Base-by-base conservation (phyloP, 2,329 filamentous ascomycete genomes). In the Xylariaceae sp. region DNA sequence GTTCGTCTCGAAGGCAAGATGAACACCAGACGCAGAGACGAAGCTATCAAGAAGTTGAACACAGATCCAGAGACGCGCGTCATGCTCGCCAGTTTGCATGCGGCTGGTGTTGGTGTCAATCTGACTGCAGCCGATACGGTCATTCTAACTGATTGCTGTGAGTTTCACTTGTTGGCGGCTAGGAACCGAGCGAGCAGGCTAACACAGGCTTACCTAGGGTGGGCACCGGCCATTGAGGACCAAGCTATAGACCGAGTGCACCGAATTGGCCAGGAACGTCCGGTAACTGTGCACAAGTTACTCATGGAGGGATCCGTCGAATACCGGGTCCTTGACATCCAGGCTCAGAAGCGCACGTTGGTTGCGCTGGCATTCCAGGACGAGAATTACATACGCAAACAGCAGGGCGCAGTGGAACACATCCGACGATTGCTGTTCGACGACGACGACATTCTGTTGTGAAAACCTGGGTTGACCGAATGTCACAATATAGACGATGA, bases 151-250 rank as follows among this genome's bases (percentile, higher is more conserved):
- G 92, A 96, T 72, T 89, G 84, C 60, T 96, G 81, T 80, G 71
- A 72, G 78, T 73, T 37, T 42, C 53, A 1, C 15, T 15, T 11
- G 34, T 30, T 13, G n/a, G 10, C 3, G 8, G 35, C 47, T n/a
- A 3, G 10, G 23, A 23, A 7, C 10, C 15, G 6, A n/a, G 2
- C 39, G 56, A 17, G 15, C 34, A 15, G 62, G 53, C 58, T 69
- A 64, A 68, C 56, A 7, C 13, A 48, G 30, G 11, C 37, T 11
- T 23, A 18, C 17, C 17, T 18, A 75, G 79, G 90, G 92, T 96
- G 92, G 89, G 91, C 92, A 1, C 92, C 92, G 0, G 91, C 91
- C 0, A 94, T 96, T 57, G 92, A 96, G 73, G 91, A 96, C 66
- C 92, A 96, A 71, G 92, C 92, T 2, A 82, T 96, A 2, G 92